A percentile compares a stretch with the other conserved stretches of the same genome.
phyloP scores from a whole-genome alignment of 805 yeast species.

The Candida gorgasii region DNA sequence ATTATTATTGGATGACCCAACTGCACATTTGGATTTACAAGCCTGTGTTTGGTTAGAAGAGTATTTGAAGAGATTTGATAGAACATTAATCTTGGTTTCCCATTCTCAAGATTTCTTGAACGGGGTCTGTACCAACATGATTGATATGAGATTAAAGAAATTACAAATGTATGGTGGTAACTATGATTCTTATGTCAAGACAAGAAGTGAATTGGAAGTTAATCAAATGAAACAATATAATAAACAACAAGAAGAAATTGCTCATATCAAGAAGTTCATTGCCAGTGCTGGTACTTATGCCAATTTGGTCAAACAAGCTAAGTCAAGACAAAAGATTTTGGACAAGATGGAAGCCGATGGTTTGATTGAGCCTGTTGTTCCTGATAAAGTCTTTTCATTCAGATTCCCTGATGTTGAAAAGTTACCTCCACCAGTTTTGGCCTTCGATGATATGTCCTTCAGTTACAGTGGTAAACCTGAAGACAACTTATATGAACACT shows the following conservation, averaged over 20 bases:
- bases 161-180: slow-evolving; percentile 91
- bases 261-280: slow-evolving; percentile 96
- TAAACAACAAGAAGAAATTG: slow-evolving; percentile 98
- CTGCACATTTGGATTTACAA: slow-evolving; percentile 98
- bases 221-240: slow-evolving; percentile 97
- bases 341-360: slow-evolving; percentile 99
- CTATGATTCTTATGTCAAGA: slow-evolving; percentile 94
- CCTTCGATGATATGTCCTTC: slow-evolving; percentile 93
- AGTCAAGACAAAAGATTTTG: slow-evolving; percentile 97
- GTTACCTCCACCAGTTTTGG: slow-evolving; percentile 97
- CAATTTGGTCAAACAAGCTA: slow-evolving; percentile 96
- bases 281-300: slow-evolving; percentile 99
- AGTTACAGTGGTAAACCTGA: slow-evolving; percentile 82
- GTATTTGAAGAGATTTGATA: slow-evolving; percentile 90
- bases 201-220: slow-evolving; percentile 89
- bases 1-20: slow-evolving; percentile 94
- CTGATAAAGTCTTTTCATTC: slow-evolving; percentile 92
- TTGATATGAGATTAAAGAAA: slow-evolving; percentile 89
- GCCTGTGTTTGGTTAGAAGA: slow-evolving; percentile 99
- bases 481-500: slow-evolving; percentile 83
- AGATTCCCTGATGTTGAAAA: slow-evolving; percentile 93
- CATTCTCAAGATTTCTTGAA: slow-evolving; percentile 99
- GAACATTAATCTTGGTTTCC: slow-evolving; percentile 89
- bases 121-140: slow-evolving; percentile 97
- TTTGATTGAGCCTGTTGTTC: slow-evolving; percentile 85